Percentiles rank a stretch among this genome's conserved stretches.
phyloP scores from a whole-genome alignment of 306 rosid species.

The Cucurbita ficifolia region DNA sequence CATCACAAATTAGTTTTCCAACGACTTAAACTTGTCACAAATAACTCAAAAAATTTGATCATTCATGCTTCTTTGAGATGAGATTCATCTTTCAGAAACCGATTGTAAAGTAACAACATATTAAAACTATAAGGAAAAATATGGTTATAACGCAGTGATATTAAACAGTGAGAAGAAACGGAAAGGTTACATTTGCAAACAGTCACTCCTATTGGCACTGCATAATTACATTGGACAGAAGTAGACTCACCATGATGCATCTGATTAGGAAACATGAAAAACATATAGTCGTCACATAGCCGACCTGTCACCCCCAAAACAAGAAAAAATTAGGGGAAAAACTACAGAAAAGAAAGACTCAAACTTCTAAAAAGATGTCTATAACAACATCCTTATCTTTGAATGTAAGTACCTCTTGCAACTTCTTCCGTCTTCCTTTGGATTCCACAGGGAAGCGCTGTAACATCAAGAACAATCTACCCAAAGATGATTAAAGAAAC shows the following conservation, averaged over 20 bases:
- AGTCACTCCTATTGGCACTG: not conserved
- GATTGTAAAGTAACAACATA: not conserved
- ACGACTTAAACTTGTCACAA: not conserved
- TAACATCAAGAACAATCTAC: conserved; percentile 92
- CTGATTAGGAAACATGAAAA: conserved; percentile 88
- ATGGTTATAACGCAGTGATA: not conserved
- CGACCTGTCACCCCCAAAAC: conserved; percentile 50
- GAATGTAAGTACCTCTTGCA: conserved; percentile 65
- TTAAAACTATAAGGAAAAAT: not conserved
- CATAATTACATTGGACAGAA: not conserved
- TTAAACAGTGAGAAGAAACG: not conserved
- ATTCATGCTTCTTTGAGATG: not conserved
- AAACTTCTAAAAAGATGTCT: not conserved
- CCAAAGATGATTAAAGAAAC: conserved; percentile 15
- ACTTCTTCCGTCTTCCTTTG: conserved; percentile 96
- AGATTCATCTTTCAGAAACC: too few relatives aligned
- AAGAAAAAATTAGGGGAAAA: not conserved
- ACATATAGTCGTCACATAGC: conserved; percentile 95
- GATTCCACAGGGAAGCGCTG: conserved; percentile 98
- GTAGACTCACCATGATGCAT: conserved; percentile 73
- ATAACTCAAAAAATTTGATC: not conserved
- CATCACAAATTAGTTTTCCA: not conserved
- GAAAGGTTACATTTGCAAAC: not conserved
- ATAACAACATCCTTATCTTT: not conserved
- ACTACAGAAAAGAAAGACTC: not conserved